Evolutionary conservation across 1,284 basidiomycete genomes (phyloP).

Genomic region (Rhodotorula sp.): DNA sequence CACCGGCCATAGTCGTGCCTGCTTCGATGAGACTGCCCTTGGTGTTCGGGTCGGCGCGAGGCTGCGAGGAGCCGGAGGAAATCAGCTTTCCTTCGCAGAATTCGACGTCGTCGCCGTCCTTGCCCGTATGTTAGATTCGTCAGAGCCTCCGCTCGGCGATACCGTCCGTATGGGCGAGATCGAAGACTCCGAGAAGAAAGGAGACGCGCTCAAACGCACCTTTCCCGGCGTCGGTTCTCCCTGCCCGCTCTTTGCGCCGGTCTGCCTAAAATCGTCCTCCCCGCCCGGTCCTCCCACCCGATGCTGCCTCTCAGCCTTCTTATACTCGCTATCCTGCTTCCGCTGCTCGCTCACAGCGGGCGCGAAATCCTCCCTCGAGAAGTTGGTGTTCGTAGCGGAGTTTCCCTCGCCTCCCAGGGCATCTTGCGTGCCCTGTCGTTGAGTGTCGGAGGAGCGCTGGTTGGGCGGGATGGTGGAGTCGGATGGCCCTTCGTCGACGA

Average conservation of each 20-base stretch:
- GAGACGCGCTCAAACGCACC: not conserved
- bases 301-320: not conserved
- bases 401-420: constrained; percentile 12
- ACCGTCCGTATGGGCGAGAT: not conserved
- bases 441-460: not conserved
- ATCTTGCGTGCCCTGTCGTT: constrained; percentile 7
- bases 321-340: not conserved
- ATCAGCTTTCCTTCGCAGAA: too few relatives aligned
- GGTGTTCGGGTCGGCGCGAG: not conserved
- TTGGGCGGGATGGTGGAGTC: not conserved
- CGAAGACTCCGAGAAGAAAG: not conserved
- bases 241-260: too few relatives aligned
- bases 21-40: constrained; percentile 6
- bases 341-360: not conserved
- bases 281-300: not conserved
- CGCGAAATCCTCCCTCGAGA: constrained; percentile 1
- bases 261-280: not conserved
- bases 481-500: constrained; percentile 6
- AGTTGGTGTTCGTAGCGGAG: not conserved
- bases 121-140: too few relatives aligned
- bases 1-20: constrained; percentile 3
- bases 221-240: constrained; percentile 1
- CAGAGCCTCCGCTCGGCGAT: too few relatives aligned
- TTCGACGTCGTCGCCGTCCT: too few relatives aligned
- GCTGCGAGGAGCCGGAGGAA: not conserved